Evolutionary conservation across 2,329 filamentous ascomycete genomes (phyloP).

Genomic region (Penicillium hesseltinei): DNA sequence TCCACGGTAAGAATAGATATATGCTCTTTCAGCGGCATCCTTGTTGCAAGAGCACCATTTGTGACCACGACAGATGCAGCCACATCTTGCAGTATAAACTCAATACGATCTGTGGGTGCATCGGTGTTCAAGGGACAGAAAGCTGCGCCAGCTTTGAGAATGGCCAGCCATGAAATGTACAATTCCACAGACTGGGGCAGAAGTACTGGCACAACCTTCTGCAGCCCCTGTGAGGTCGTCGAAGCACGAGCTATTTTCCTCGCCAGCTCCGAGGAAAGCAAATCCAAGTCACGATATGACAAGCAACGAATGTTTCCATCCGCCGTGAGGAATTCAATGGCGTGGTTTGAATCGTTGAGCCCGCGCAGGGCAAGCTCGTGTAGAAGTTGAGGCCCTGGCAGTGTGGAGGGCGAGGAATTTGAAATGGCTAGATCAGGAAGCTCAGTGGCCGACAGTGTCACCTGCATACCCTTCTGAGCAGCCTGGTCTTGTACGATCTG

Average conservation of each 20-base stretch:
- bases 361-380: conserved; percentile 61
- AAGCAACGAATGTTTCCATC: conserved; percentile 49
- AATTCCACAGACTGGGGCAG: conserved; percentile 73
- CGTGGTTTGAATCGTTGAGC: conserved; percentile 42
- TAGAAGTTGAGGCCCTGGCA: conserved; percentile 57
- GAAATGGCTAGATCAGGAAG: conserved; percentile 52
- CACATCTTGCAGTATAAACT: conserved; percentile 78
- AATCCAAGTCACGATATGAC: conserved; percentile 64
- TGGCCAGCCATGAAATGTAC: conserved; percentile 73
- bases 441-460: conserved; percentile 12
- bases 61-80: conserved; percentile 68
- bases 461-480: conserved; percentile 13
- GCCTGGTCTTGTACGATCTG: conserved; percentile 27
- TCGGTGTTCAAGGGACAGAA: conserved; percentile 84
- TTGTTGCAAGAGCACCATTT: conserved; percentile 36
- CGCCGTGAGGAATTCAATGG: conserved; percentile 63
- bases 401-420: conserved; percentile 53
- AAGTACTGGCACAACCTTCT: conserved; percentile 67
- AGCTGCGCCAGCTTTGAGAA: conserved; percentile 76
- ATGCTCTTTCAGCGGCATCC: conserved; percentile 20
- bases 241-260: conserved; percentile 43
- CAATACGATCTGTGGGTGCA: conserved; percentile 70
- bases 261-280: conserved; percentile 57
- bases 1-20: conserved; percentile 25
- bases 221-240: conserved; percentile 13